Evolutionary conservation across 129 eudicot species (phyloP), one percentile per base, ranked within the genome.

Genomic region (Flaveria linearis): DNA sequence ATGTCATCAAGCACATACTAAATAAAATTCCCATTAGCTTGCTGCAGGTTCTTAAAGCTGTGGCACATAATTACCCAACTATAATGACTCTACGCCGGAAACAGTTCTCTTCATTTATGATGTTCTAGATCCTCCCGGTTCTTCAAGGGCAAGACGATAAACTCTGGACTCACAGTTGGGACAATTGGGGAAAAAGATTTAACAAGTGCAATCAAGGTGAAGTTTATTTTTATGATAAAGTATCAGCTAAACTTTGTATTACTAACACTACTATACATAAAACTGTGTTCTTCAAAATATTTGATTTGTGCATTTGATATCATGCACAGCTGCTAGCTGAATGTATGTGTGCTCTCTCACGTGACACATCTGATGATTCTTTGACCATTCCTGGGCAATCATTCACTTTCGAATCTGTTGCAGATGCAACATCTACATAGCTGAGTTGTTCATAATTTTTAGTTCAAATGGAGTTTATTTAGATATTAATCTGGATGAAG

Each of bases 1-100:
- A 26, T 62, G 42, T 60, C 25, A 26, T 0, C 25, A 62, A 62
- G 43, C 22, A n/a, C 14, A 3, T 25, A 14, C 41, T 39, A 36
- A 15, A 51, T 18, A 15, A 63, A 69, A 18, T 39, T 82, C 73
- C 76, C 39, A 85, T 65, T 73, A 25, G 73, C 84, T 80, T 79
- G 68, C 58, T 82, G 76, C 91, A 94, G 99, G 99, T 96, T 78
- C 88, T 95, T 50, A 91, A 82, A 91, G 94, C 97, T 81, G 82
- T 89, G 81, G 91, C 97, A 23, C 99, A 95, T 84, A 95, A 91
- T 77, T 91, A 95, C 76, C 99, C 99, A 49, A 85, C 78, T 68
- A 25, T 83, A 80, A 85, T 91, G 85, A 68, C 71, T 71, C 17
- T 62, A 26, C 91, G 96, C 72, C 91, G 97, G 99, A 84, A 86